Conservation (phyloP, 2,329 filamentous ascomycete species). For the Aspergillus ustus region DNA sequence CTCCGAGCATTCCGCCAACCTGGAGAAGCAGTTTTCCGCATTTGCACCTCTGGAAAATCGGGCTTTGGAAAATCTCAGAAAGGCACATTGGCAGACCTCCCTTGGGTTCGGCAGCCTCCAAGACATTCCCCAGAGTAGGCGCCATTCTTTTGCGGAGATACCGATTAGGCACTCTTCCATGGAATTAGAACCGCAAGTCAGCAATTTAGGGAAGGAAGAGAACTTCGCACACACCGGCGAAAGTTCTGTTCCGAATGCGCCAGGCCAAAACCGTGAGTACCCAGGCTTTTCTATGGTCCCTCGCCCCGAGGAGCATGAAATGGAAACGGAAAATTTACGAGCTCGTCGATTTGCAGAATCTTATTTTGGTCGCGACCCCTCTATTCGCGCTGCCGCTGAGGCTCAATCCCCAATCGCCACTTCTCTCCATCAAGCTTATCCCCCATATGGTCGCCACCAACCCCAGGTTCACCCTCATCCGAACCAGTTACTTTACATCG, state of each 20-base stretch:
- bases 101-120: slow-evolving; percentile 52
- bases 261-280: slow-evolving; percentile 51
- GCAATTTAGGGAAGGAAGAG: slow-evolving; percentile 41
- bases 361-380: slow-evolving; percentile 49
- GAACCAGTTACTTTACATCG: slow-evolving; percentile 67
- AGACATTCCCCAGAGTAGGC: slow-evolving; percentile 54
- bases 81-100: slow-evolving; percentile 56
- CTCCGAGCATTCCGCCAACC: slow-evolving; percentile 49
- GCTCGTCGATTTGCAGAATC: slow-evolving; percentile 46
- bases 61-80: slow-evolving; percentile 50
- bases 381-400: slow-evolving; percentile 37
- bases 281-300: slow-evolving; percentile 39
- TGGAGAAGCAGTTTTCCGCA: slow-evolving; percentile 46
- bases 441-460: slow-evolving; percentile 44
- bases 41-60: slow-evolving; percentile 48
- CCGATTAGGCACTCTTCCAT: slow-evolving; percentile 53
- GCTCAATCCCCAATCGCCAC: slow-evolving; percentile 39
- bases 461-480: slow-evolving; percentile 43
- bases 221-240: slow-evolving; percentile 43
- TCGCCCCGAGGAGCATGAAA: slow-evolving; percentile 34
- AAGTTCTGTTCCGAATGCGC: slow-evolving; percentile 39
- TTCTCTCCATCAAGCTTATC: slow-evolving; percentile 46
- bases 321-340: slow-evolving; percentile 46
- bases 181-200: slow-evolving; percentile 37
- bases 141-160: slow-evolving; percentile 57